Evolutionary conservation across 169 alveolate species (phyloP), one percentile per base, ranked within the genome.

Genomic region (Eimeria sp.): DNA sequence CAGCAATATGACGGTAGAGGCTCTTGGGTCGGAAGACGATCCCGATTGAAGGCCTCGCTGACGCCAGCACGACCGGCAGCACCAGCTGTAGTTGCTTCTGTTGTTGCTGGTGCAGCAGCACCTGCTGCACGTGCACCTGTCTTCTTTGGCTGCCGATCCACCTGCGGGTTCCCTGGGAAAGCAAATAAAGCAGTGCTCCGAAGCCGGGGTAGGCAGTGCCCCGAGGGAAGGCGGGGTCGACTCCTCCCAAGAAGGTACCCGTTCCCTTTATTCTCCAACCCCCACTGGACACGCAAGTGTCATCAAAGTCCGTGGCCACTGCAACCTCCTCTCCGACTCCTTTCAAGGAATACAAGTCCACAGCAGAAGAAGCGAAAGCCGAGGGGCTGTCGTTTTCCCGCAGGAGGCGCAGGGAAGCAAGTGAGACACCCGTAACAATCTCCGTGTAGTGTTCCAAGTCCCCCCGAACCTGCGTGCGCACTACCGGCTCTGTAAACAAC

Each of bases 171-270:
- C 95, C 87, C 57, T 40, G 43, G 67, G 95, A 61, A 13, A 89
- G 67, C 73, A 89, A 13, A 27, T 70, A 89, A 54, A 30, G 25
- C 3, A 89, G 86, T 3, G 67, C 65, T 5, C 95, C 95, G 4
- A 89, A n/a, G 18, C 95, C 95, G 25, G 95, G 95, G 51, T 89
- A 89, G 13, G 65, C 86, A 18, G 34, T 47, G 34, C 87, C 87
- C 30, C 86, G 75, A 9, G 86, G 61, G 70, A 65, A 89, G 34
- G 73, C 10, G 14, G 54, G 40, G 25, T 89, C 95, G 5, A 75
- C 86, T 4, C 95, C 95, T 6, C 95, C 95, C 7, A 89, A 5
- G 51, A 51, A 89, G 34, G 10, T 75, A 27, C 80, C 47, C 5
- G 16, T 45, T 10, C 51, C 57, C 49, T 70, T 30, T 3, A 89